Evolutionary conservation across 1,139 yeast species (phyloP).

Genomic region (Entelexis paramagnoliae): DNA sequence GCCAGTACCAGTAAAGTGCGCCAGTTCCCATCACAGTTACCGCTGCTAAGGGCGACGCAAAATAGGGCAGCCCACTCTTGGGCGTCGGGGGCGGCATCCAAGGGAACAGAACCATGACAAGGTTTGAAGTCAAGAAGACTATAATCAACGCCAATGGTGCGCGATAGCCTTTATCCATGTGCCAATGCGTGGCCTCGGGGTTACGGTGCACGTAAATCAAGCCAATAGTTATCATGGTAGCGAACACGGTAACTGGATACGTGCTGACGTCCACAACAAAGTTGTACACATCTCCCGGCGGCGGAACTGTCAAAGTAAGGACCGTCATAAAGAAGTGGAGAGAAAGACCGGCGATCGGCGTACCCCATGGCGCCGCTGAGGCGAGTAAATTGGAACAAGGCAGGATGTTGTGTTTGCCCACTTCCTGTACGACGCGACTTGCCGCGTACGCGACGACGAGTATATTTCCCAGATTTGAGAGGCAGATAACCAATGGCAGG

Average conservation of each 20-base stretch:
- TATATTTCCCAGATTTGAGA: conserved; percentile 67
- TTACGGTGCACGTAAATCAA: conserved; percentile 54
- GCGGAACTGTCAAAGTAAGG: conserved; percentile 48
- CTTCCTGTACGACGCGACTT: conserved; percentile 60
- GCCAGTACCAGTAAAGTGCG: conserved; percentile 34
- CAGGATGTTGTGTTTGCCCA: conserved; percentile 60
- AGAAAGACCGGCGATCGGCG: conserved; percentile 44
- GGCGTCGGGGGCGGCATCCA: conserved; percentile 43
- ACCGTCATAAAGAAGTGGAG: conserved; percentile 44
- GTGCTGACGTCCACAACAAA: conserved; percentile 65
- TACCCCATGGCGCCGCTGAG: conserved; percentile 43
- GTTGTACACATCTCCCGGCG: conserved; percentile 71
- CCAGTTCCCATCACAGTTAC: conserved; percentile 42
- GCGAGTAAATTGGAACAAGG: conserved; percentile 55
- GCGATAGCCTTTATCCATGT: conserved; percentile 18
- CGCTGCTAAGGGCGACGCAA: conserved; percentile 49
- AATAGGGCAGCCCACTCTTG: conserved; percentile 39
- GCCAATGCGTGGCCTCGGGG: conserved; percentile 46
- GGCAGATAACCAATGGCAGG: conserved; percentile 57
- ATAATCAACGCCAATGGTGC: conserved; percentile 29
- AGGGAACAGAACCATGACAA: conserved; percentile 48
- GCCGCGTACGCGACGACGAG: conserved; percentile 68
- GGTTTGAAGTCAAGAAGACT: conserved; percentile 41
- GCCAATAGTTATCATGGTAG: conserved; percentile 60
- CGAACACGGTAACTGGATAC: conserved; percentile 61